phyloP scores from a whole-genome alignment of 1,284 basidiomycete genomes.

The Cryptococcus sp. region DNA sequence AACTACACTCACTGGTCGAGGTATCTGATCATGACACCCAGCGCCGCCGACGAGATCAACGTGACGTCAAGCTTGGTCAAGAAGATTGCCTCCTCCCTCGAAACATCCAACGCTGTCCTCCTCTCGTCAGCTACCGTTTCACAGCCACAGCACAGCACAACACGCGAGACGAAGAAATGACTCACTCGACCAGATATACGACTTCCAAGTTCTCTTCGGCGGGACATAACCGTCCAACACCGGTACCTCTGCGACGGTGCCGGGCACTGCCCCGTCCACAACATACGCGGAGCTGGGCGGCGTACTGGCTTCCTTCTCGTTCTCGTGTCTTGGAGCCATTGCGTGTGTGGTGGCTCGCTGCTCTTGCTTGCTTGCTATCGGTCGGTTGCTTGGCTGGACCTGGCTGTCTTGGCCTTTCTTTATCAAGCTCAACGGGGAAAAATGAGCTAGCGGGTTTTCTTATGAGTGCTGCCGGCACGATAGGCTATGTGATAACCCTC shows the following conservation, averaged over 20 bases:
- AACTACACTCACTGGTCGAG: conserved; percentile 21
- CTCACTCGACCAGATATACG: conserved; percentile 15
- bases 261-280: neutral
- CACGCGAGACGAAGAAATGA: neutral
- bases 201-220: conserved; percentile 11
- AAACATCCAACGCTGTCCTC: conserved; percentile 13
- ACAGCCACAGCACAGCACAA: too few species aligned
- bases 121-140: neutral
- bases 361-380: too few species aligned
- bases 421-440: too few species aligned
- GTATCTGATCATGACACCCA: conserved; percentile 34
- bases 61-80: conserved; percentile 32
- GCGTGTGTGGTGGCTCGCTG: too few species aligned
- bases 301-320: too few species aligned
- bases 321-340: too few species aligned
- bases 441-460: too few species aligned
- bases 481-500: too few species aligned
- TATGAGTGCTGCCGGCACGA: too few species aligned
- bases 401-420: too few species aligned
- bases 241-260: neutral
- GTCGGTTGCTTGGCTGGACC: too few species aligned
- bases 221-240: conserved; percentile 5
- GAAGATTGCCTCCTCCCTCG: conserved; percentile 27
- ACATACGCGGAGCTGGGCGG: too few species aligned
- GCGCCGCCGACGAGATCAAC: conserved; percentile 27